Evolutionary conservation across 2,329 filamentous ascomycete species (phyloP), one percentile per base, ranked within the genome.

Genomic region (Botrytis hyacinthi): DNA sequence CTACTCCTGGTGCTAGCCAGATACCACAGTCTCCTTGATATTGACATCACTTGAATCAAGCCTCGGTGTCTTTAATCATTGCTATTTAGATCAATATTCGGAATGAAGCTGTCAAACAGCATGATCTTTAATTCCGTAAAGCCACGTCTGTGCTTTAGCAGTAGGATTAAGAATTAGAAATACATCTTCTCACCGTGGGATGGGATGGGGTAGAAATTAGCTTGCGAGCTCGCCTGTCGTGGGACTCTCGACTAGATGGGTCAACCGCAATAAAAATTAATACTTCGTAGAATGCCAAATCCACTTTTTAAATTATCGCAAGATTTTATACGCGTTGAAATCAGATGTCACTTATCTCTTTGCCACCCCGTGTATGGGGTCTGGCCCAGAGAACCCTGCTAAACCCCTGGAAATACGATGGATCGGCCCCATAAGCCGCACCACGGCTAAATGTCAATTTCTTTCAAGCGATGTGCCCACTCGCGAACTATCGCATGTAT

Each of bases 401-500:
- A 14, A 18, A 42, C 29, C 66, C 66, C 66, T 68, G 37, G 9
- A 68, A 37, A 54, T 40, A 29, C 35, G n/a, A 29, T 14, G 35
- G 54, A 68, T 20, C 66, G 66, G 66, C 48, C 66, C 66, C 48
- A 57, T 68, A 68, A 42, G 14, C 48, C 48, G 66, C 48, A 42
- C 18, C n/a, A 54, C 37, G 48, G 66, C 26, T 57, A 68, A 57
- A 68, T 68, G 9, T 16, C 20, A 68, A 42, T 57, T 57, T 68
- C 66, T 68, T 68, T 42, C 48, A 68, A 42, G 35, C 66, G 35
- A 57, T 1, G n/a, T 68, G 29, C 48, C 66, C 46, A 40, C 35
- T 68, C 65, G 46, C 29, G 35, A 57, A 57, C 48, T 32, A 68
- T 54, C 26, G 62, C 35, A 68, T 29, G 46, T 26, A 29, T 54